Percentiles rank a stretch among this genome's conserved stretches.
Conservation (phyloP, 495 filamentous ascomycete genomes). For the Darksidea phi region DNA sequence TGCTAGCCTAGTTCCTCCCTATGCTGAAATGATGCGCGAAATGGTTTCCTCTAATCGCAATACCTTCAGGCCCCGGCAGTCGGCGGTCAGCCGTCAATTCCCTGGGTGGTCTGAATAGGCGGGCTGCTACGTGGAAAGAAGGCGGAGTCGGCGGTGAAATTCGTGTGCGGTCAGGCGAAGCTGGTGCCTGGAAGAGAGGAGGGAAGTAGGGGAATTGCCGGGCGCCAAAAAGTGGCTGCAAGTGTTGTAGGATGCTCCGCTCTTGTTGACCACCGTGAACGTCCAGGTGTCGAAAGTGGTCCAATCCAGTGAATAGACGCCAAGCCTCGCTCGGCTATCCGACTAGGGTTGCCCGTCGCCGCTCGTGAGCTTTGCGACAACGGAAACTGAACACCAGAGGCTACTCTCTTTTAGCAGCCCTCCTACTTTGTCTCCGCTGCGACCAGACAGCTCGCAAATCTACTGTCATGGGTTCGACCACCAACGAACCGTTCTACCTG, state of each 20-base stretch:
- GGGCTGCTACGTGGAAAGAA: constrained; percentile 30
- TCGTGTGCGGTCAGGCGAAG: constrained; percentile 6
- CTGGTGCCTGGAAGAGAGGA: neutral
- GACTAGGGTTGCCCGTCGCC: neutral
- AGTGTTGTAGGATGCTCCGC: neutral
- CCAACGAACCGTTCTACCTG: constrained; percentile 85
- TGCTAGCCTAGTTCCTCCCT: constrained; percentile 2
- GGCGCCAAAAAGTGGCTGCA: neutral
- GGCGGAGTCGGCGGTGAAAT: constrained; percentile 4
- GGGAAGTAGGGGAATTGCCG: neutral
- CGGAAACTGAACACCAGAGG: neutral
- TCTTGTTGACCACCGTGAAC: constrained; percentile 4
- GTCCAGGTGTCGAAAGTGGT: constrained; percentile 31
- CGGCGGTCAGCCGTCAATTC: constrained; percentile 38
- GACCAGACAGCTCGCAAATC: neutral
- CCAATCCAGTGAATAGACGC: neutral
- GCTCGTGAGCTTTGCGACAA: neutral
- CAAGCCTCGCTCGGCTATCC: constrained; percentile 11
- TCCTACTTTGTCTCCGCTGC: neutral
- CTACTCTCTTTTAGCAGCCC: neutral
- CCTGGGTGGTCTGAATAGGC: constrained; percentile 19
- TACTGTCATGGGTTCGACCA: constrained; percentile 8
- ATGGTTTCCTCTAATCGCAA: constrained; percentile 6
- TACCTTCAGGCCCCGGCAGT: constrained; percentile 21
- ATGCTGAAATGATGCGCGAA: neutral